Conservation (phyloP, 2,329 filamentous ascomycete species). For the Cucurbitaria berberidis region DNA sequence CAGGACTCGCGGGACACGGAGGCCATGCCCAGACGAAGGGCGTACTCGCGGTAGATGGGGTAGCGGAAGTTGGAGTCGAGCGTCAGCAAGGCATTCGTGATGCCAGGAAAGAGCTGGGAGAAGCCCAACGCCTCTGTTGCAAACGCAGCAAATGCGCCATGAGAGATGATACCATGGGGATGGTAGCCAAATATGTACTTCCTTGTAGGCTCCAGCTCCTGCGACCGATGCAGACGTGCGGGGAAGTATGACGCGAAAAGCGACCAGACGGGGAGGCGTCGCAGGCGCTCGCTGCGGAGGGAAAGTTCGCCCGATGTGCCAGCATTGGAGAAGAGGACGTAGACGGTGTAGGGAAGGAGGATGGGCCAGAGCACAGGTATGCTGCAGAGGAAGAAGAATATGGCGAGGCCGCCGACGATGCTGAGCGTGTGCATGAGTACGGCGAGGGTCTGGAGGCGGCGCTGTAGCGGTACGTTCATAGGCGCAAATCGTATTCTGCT, state of each 20-base stretch:
- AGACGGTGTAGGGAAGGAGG: constrained; percentile 77
- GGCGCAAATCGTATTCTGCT: constrained; percentile 82
- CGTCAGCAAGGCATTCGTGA: constrained; percentile 91
- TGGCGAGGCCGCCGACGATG: constrained; percentile 63
- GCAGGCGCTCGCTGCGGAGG: constrained; percentile 75
- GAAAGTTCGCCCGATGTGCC: constrained; percentile 76
- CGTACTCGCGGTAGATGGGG: constrained; percentile 92
- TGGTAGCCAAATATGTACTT: constrained; percentile 99
- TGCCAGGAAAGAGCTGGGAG: constrained; percentile 85
- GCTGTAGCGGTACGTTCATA: constrained; percentile 68
- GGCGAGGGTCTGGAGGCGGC: constrained; percentile 57
- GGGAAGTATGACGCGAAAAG: constrained; percentile 94
- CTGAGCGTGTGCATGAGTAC: constrained; percentile 59
- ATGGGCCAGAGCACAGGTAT: constrained; percentile 92
- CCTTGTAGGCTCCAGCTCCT: constrained; percentile 75
- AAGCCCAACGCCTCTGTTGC: constrained; percentile 90
- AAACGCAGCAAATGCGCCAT: constrained; percentile 93
- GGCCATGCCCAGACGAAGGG: constrained; percentile 83
- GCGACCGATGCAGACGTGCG: constrained; percentile 82
- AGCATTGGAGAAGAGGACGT: constrained; percentile 80
- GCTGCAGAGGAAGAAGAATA: constrained; percentile 90
- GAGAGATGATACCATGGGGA: constrained; percentile 95
- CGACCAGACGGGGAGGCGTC: constrained; percentile 78
- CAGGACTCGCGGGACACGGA: constrained; percentile 93
- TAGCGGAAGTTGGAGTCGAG: constrained; percentile 96